Percentiles rank a stretch among this genome's conserved stretches.
phyloP scores from a whole-genome alignment of 306 rosid species.

The Echinosophora koreensis region DNA sequence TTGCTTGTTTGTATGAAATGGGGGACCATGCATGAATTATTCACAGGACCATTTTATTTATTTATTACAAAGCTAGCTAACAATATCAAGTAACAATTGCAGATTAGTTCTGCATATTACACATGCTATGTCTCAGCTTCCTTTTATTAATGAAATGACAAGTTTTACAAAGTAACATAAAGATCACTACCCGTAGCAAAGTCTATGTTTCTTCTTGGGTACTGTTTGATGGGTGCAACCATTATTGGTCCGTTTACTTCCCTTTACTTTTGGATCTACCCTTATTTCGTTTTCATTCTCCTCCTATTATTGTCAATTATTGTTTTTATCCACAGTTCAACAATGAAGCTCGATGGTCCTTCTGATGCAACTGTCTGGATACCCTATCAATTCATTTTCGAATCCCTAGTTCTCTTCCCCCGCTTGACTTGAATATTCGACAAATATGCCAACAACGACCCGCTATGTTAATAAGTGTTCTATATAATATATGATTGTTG shows the following conservation, averaged over 20 bases:
- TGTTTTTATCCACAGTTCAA: constrained; percentile 53
- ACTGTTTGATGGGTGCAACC: constrained; percentile 45
- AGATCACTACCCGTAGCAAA: background rate
- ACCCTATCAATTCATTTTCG: constrained; percentile 37
- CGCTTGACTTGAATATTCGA: background rate
- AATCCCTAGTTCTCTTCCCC: constrained; percentile 14
- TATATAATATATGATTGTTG: constrained; percentile 30
- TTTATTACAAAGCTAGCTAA: constrained; percentile 1
- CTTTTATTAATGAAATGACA: constrained; percentile 44
- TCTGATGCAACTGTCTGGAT: constrained; percentile 44
- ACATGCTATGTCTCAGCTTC: constrained; percentile 51
- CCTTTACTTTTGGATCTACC: constrained; percentile 57
- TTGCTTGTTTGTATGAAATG: constrained; percentile 33
- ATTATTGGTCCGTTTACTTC: constrained; percentile 43
- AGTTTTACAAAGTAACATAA: constrained; percentile 41
- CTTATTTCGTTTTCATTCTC: constrained; percentile 50
- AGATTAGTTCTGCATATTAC: constrained; percentile 39
- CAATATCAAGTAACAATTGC: constrained; percentile 30
- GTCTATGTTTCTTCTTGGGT: constrained; percentile 38
- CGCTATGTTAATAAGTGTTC: constrained; percentile 23
- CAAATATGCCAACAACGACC: constrained; percentile 18
- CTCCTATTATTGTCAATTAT: constrained; percentile 62
- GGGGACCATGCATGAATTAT: constrained; percentile 29
- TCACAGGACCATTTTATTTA: constrained; percentile 1
- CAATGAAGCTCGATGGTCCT: constrained; percentile 39